Percentiles rank a stretch among this genome's conserved stretches.
Evolutionary conservation across 108 stramenopile species (phyloP).

Genomic region (Cyclotella baltica): DNA sequence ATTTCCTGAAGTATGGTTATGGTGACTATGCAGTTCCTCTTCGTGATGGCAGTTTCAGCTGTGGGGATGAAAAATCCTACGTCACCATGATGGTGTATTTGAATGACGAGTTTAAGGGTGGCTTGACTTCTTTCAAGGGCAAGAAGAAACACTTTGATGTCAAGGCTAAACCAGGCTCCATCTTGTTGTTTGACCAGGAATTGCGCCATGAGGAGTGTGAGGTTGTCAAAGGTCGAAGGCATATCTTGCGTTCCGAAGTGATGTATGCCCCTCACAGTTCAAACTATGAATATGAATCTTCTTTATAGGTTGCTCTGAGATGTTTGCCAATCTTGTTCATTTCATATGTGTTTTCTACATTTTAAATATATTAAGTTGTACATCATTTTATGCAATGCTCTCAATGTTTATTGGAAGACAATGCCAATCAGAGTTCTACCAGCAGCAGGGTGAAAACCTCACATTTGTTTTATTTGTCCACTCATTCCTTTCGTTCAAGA

Average conservation of each 20-base stretch:
- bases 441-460: too few species aligned
- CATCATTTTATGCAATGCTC: background rate
- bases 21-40: constrained; percentile 2
- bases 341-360: too few species aligned
- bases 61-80: background rate
- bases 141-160: background rate
- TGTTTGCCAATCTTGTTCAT: too few species aligned
- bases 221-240: constrained; percentile 7
- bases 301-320: background rate
- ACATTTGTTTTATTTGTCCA: too few species aligned
- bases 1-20: constrained; percentile 11
- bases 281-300: background rate
- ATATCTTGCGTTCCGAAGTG: background rate
- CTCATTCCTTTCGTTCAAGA: too few species aligned
- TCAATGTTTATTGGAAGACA: too few species aligned
- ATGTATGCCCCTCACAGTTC: background rate
- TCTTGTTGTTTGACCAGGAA: constrained; percentile 1
- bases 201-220: constrained; percentile 11
- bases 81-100: constrained; percentile 3
- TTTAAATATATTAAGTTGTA: background rate
- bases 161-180: background rate
- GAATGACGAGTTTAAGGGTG: background rate
- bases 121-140: constrained; percentile 2
- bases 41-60: background rate
- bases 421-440: too few species aligned